These are phyloP conservation scores for Acmispon strigosus DNA, from an alignment of 306 rosid species.

Conservation along the genomic window DNA sequence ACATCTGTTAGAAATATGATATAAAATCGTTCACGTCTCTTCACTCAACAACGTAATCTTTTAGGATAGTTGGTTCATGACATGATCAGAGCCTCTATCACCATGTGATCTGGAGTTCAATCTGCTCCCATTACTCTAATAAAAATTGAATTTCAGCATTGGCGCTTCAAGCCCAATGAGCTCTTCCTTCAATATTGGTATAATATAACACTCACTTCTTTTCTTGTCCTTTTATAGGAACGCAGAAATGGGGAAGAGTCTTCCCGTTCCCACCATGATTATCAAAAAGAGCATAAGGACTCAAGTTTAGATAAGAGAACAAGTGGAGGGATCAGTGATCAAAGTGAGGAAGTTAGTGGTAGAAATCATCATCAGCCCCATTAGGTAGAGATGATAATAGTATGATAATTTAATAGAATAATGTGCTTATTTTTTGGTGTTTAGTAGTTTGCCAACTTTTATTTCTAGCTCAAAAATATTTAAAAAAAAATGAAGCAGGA, in stretches of 20 bases:
- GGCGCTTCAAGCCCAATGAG: too few species aligned
- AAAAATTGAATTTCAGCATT: too few species aligned
- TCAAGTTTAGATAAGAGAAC: slow-evolving; percentile 37
- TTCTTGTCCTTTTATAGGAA: slow-evolving; percentile 42
- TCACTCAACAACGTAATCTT: too few species aligned
- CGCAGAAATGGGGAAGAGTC: slow-evolving; percentile 43
- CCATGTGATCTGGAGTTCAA: too few species aligned
- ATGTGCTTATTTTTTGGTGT: slow-evolving; percentile 20
- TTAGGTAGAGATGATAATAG: slow-evolving; percentile 49
- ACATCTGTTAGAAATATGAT: too few species aligned
- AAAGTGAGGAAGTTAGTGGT: slow-evolving; percentile 46
- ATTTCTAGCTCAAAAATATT: slow-evolving; percentile 17
- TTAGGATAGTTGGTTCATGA: too few species aligned
- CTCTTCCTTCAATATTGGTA: too few species aligned
- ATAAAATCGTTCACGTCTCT: too few species aligned
- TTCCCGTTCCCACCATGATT: slow-evolving; percentile 34
- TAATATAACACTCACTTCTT: not conserved
- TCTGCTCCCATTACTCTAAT: too few species aligned
- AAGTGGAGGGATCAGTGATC: slow-evolving; percentile 43
- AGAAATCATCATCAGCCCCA: slow-evolving; percentile 40
- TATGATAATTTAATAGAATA: slow-evolving; percentile 34
- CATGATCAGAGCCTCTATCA: too few species aligned
- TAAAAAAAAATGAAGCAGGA: not conserved
- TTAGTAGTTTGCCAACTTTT: slow-evolving; percentile 21
- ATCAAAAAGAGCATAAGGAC: slow-evolving; percentile 41